phyloP scores from a whole-genome alignment of 805 yeast genomes.

The Teunomyces atbi region DNA sequence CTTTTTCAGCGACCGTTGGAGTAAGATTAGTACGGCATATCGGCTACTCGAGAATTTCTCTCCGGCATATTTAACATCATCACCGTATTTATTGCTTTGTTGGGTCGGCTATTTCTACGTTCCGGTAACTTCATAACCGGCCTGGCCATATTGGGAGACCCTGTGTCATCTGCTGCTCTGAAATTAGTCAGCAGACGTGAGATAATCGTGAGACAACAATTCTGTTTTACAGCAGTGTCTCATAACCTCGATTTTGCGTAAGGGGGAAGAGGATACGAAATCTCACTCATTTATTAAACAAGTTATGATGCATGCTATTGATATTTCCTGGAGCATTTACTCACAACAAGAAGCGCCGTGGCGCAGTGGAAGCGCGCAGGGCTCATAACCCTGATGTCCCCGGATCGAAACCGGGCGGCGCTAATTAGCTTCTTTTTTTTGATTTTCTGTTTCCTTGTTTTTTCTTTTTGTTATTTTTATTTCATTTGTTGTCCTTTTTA shows the following conservation, averaged over 20 bases:
- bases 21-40: neutral
- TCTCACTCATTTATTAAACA: too few relatives aligned
- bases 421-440: slow-evolving; percentile 44
- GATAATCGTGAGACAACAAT: too few relatives aligned
- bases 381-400: slow-evolving; percentile 99
- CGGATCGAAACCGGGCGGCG: slow-evolving; percentile 96
- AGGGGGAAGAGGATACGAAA: too few relatives aligned
- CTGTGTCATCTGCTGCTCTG: too few relatives aligned
- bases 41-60: neutral
- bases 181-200: too few relatives aligned
- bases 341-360: slow-evolving; percentile 69
- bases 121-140: neutral
- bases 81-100: neutral
- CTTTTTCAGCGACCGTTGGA: neutral
- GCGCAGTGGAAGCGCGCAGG: slow-evolving; percentile 99
- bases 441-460: slow-evolving; percentile 7
- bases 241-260: too few relatives aligned
- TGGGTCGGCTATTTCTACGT: neutral
- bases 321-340: neutral
- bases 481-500: neutral
- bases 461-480: neutral
- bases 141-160: too few relatives aligned
- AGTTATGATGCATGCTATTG: too few relatives aligned
- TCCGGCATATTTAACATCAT: neutral
- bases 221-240: too few relatives aligned